Conservation (phyloP, 2,329 filamentous ascomycete species). For the Colletotrichum plurivorum region DNA sequence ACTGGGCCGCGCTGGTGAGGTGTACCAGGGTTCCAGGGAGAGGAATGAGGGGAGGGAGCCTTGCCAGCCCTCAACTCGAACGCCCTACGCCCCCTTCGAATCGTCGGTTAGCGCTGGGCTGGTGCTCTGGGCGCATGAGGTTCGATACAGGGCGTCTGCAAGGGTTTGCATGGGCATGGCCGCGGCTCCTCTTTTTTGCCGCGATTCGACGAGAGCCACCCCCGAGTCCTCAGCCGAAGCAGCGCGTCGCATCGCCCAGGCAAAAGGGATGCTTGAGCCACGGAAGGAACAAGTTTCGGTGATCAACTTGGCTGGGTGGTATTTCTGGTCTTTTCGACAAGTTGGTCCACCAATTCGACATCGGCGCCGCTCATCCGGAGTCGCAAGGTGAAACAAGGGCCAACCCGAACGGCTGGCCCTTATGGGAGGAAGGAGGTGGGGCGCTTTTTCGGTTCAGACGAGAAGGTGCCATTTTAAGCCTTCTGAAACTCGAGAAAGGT, state of each 20-base stretch:
- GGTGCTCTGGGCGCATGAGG: slow-evolving; percentile 31
- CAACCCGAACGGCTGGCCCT: neutral
- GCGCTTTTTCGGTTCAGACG: slow-evolving; percentile 14
- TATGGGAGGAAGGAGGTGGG: too few relatives aligned
- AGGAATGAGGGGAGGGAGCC: too few relatives aligned
- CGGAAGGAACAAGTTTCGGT: slow-evolving; percentile 33
- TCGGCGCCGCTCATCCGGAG: slow-evolving; percentile 27
- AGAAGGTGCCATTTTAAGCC: slow-evolving; percentile 24
- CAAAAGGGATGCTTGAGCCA: too few relatives aligned
- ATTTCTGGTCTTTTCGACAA: too few relatives aligned
- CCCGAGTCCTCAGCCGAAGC: too few relatives aligned
- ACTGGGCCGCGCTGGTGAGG: neutral
- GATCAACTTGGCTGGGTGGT: slow-evolving; percentile 14
- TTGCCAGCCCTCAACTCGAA: too few relatives aligned
- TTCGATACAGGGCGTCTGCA: slow-evolving; percentile 24
- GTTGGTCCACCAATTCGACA: slow-evolving; percentile 20
- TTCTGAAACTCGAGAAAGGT: slow-evolving; percentile 34
- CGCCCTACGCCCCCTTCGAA: slow-evolving; percentile 16
- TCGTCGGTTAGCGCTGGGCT: slow-evolving; percentile 28
- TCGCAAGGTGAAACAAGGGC: slow-evolving; percentile 37
- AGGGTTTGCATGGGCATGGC: neutral
- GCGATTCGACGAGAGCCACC: too few relatives aligned
- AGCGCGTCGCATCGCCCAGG: too few relatives aligned
- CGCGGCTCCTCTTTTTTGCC: neutral
- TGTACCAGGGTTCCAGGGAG: neutral